Conservation (phyloP, 164 flowering plant species). For the Umbilicus rupestris region DNA sequence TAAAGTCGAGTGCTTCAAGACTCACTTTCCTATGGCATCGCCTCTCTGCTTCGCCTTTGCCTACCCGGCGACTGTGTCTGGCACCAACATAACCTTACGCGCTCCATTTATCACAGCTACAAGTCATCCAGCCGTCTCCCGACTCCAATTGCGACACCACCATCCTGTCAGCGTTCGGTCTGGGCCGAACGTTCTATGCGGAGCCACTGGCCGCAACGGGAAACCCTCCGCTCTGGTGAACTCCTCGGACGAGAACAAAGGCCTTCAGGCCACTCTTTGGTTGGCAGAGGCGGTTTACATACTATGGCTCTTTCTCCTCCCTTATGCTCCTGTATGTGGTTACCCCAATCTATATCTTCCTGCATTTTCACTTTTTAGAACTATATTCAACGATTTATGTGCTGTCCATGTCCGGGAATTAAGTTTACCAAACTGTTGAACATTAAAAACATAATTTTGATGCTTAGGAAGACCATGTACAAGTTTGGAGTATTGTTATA, state of each 20-base stretch:
- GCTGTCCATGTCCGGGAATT: too few species aligned
- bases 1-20: too few species aligned
- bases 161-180: not conserved
- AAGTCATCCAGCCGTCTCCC: not conserved
- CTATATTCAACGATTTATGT: too few species aligned
- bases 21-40: not conserved
- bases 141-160: not conserved
- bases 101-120: not conserved
- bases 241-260: not conserved
- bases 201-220: conserved; percentile 8
- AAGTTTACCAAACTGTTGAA: too few species aligned
- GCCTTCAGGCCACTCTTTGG: conserved; percentile 47
- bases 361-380: too few species aligned
- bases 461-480: too few species aligned
- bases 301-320: conserved; percentile 83
- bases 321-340: conserved; percentile 84
- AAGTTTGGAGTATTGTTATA: too few species aligned
- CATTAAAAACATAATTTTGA: too few species aligned
- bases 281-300: conserved; percentile 61
- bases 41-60: not conserved
- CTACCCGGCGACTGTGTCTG: not conserved
- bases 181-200: conserved; percentile 11
- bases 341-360: too few species aligned
- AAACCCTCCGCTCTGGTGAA: not conserved
- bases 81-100: not conserved